Percentiles rank a stretch among this genome's conserved stretches.
Conservation (phyloP, 306 rosid species). For the Gleditsia sinensis region DNA sequence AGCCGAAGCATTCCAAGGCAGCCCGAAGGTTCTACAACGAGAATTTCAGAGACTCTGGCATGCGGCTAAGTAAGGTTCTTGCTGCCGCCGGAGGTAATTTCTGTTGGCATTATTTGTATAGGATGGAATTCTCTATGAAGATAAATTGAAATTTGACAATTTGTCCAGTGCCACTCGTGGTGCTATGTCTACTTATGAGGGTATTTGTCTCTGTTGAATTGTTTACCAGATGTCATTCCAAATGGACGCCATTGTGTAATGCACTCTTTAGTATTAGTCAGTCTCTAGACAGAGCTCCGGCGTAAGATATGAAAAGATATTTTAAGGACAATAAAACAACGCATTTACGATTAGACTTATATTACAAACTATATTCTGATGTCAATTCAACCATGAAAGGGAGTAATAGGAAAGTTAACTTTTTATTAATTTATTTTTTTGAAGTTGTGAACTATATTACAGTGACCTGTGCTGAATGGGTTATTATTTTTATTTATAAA, state of each 20-base stretch:
- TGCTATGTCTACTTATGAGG: background rate
- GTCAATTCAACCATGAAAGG: background rate
- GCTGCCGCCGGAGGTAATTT: conserved; percentile 88
- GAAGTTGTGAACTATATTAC: background rate
- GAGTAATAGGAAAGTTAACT: no score
- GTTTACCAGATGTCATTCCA: background rate
- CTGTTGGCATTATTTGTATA: background rate
- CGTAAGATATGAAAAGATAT: background rate
- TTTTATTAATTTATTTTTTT: background rate
- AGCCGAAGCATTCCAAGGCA: conserved; percentile 78
- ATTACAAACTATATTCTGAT: background rate
- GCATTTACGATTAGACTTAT: background rate
- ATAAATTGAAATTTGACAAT: background rate
- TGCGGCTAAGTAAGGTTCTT: conserved; percentile 91
- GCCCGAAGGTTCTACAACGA: conserved; percentile 82
- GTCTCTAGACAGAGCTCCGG: background rate
- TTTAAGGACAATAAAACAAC: background rate
- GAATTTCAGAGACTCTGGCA: conserved; percentile 58
- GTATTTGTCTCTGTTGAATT: background rate
- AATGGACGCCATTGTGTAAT: background rate
- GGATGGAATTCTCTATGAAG: background rate
- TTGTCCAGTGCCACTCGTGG: background rate
- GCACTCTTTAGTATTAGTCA: background rate
- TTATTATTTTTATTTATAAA: no score
- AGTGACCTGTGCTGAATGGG: background rate